Evolutionary conservation across 1,284 basidiomycete genomes (phyloP).

Genomic region (Lentinula novae-zelandiae): DNA sequence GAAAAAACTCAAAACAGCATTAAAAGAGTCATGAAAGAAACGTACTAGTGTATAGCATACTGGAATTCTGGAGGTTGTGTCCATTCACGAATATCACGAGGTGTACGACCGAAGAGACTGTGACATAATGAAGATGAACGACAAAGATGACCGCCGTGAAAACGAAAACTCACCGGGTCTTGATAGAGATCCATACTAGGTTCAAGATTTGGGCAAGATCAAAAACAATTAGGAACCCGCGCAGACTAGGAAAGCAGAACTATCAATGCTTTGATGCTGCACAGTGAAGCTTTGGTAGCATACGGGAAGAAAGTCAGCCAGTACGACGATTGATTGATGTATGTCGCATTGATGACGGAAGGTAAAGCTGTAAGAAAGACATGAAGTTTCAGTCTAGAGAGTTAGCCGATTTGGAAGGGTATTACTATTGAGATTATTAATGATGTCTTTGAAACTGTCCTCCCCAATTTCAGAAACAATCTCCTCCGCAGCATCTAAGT

Average conservation of each 20-base stretch:
- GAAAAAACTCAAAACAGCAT: conserved; percentile 11
- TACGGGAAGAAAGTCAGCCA: conserved; percentile 95
- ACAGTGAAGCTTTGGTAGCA: conserved; percentile 23
- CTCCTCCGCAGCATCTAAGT: conserved; percentile 56
- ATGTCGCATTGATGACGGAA: conserved; percentile 71
- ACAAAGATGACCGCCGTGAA: not conserved
- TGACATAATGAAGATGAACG: not conserved
- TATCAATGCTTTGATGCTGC: not conserved
- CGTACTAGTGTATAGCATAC: conserved; percentile 86
- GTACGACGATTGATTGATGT: conserved; percentile 82
- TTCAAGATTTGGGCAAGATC: conserved; percentile 96
- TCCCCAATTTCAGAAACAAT: conserved; percentile 71
- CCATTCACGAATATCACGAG: conserved; percentile 93
- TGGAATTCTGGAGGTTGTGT: conserved; percentile 94
- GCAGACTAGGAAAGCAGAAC: conserved; percentile 48
- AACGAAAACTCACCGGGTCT: conserved; percentile 40
- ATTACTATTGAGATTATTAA: conserved; percentile 66
- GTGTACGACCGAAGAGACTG: conserved; percentile 91
- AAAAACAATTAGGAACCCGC: conserved; percentile 91
- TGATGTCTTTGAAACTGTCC: conserved; percentile 65
- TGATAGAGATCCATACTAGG: conserved; percentile 81
- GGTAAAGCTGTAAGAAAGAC: conserved; percentile 51
- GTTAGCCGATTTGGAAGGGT: not conserved
- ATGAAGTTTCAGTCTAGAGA: conserved; percentile 4
- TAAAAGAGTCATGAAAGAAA: conserved; percentile 14